phyloP scores from a whole-genome alignment of 139 green algal genomes.

The Zygnema cylindricum region DNA sequence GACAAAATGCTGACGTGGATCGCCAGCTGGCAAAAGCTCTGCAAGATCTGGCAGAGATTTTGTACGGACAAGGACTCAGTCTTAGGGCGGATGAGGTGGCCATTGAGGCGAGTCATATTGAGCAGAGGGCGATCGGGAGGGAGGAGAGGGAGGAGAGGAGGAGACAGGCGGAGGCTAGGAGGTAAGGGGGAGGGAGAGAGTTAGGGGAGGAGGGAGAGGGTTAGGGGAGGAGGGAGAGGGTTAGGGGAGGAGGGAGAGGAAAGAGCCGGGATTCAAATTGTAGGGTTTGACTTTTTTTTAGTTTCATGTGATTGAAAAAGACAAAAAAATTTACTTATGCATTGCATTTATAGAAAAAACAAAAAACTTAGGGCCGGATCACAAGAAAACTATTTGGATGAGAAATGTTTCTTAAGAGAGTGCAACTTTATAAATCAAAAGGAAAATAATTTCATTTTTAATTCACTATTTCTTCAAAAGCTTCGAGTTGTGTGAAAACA shows the following conservation, averaged over 20 bases:
- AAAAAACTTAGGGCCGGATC: too few relatives aligned
- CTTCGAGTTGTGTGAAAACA: too few relatives aligned
- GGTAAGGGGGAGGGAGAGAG: not conserved
- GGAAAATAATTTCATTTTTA: too few relatives aligned
- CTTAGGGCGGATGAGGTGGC: not conserved
- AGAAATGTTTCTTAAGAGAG: too few relatives aligned
- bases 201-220: not conserved
- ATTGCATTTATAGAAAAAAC: too few relatives aligned
- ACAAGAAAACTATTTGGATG: too few relatives aligned
- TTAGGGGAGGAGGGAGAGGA: not conserved
- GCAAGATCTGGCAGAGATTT: not conserved
- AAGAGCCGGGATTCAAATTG: too few relatives aligned
- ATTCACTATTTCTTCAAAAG: too few relatives aligned
- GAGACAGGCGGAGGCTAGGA: conserved; percentile 21
- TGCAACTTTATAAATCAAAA: too few relatives aligned
- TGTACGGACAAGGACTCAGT: not conserved
- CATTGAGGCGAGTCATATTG: not conserved
- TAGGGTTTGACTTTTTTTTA: too few relatives aligned
- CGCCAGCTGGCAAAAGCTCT: not conserved
- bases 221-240: not conserved
- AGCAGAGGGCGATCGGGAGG: not conserved
- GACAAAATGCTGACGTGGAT: not conserved
- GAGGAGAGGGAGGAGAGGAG: not conserved
- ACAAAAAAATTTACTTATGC: too few relatives aligned
- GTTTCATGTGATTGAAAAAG: too few relatives aligned